Evolutionary conservation across 2,329 filamentous ascomycete species (phyloP).

Genomic region (Aspergillus japonicus): DNA sequence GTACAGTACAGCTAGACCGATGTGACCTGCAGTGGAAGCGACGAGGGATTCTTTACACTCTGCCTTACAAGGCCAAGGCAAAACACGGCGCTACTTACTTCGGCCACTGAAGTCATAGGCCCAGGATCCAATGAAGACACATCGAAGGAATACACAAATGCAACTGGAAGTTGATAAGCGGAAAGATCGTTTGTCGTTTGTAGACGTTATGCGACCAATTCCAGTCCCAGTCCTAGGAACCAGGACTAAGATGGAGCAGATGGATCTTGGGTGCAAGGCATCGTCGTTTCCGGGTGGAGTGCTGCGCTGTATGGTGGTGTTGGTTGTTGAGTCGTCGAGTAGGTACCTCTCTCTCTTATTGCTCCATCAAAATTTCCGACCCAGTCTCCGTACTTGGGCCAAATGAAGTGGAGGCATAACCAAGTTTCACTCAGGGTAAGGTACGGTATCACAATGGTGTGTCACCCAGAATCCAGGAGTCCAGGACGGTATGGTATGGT

Average conservation of each 20-base stretch:
- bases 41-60: background rate
- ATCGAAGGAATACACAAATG: background rate
- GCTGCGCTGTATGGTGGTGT: background rate
- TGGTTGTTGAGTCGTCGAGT: background rate
- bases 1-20: too few relatives aligned
- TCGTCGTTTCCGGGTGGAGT: conserved; percentile 13
- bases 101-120: background rate
- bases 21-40: too few relatives aligned
- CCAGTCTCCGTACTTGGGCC: too few relatives aligned
- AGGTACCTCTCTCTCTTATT: too few relatives aligned
- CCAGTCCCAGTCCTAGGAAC: background rate
- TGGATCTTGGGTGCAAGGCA: conserved; percentile 13
- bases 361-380: background rate
- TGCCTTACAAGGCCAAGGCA: conserved; percentile 1
- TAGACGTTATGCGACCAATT: background rate
- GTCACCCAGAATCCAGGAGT: background rate
- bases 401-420: background rate
- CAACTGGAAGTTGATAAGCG: background rate
- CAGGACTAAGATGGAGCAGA: background rate
- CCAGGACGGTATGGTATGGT: conserved; percentile 14
- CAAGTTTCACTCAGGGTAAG: background rate
- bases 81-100: too few relatives aligned
- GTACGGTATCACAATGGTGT: background rate
- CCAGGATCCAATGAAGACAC: background rate
- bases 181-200: background rate